A percentile compares a stretch with the other conserved stretches of the same genome.
phyloP scores from a whole-genome alignment of 306 rosid species.

The Inga oerstediana region DNA sequence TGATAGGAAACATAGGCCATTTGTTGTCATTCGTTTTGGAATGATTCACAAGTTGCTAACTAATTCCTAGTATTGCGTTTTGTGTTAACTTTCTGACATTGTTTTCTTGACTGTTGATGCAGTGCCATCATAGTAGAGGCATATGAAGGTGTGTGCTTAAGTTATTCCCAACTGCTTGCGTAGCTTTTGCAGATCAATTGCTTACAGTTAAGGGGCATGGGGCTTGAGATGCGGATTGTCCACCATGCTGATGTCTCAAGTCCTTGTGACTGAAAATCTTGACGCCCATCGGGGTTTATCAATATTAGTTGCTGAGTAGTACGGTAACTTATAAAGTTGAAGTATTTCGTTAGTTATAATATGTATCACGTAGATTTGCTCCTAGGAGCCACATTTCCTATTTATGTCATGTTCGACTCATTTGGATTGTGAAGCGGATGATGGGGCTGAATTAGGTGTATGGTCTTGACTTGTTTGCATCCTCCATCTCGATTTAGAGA shows the following conservation, averaged over 20 bases:
- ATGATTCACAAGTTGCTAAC: background rate
- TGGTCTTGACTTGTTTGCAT: no score
- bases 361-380: conserved; percentile 1
- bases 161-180: background rate
- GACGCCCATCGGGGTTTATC: conserved; percentile 1
- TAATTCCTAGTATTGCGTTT: background rate
- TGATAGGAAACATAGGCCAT: no score
- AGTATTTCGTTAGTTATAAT: conserved; percentile 21
- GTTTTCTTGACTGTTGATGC: conserved; percentile 12
- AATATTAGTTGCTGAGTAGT: conserved; percentile 1
- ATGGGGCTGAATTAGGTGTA: no score
- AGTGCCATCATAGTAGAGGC: conserved; percentile 58
- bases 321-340: conserved; percentile 20
- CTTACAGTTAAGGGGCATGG: background rate
- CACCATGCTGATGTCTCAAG: conserved; percentile 8
- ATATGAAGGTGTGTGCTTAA: background rate
- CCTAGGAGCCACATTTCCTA: background rate
- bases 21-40: no score
- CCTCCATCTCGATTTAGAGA: no score
- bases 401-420: no score
- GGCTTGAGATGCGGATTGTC: conserved; percentile 17
- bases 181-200: conserved; percentile 5
- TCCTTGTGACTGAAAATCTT: conserved; percentile 19
- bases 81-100: background rate
- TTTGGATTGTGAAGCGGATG: no score